Percentiles rank a stretch among this genome's conserved stretches.
These are phyloP conservation scores for Sporothrix inflata DNA, from an alignment of 2,329 filamentous ascomycete genomes.

Conservation along the genomic window DNA sequence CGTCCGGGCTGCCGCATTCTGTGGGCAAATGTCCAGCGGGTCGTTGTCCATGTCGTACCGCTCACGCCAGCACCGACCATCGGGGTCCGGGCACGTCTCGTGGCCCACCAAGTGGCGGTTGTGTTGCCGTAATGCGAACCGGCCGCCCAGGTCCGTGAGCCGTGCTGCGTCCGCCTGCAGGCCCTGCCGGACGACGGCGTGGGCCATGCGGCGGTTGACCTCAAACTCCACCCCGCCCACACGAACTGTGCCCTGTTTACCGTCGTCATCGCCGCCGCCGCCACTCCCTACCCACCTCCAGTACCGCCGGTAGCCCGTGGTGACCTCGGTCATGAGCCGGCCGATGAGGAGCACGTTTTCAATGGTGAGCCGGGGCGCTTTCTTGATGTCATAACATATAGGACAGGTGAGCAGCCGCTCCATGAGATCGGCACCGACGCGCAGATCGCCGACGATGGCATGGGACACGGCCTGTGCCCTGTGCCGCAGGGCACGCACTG, in stretches of 20 bases:
- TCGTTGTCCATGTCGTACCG: conserved; percentile 28
- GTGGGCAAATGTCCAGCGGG: conserved; percentile 27
- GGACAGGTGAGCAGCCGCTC: conserved; percentile 20
- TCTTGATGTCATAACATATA: conserved; percentile 23
- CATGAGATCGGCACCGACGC: conserved; percentile 16
- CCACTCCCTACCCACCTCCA: conserved; percentile 19
- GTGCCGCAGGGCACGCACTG: conserved; percentile 7
- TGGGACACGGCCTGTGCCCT: background rate
- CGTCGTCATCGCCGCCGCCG: background rate
- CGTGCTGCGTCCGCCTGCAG: conserved; percentile 17
- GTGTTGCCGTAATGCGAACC: conserved; percentile 24
- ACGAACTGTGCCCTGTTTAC: background rate
- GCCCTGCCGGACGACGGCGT: conserved; percentile 3
- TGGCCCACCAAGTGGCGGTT: conserved; percentile 29
- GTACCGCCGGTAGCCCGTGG: conserved; percentile 22
- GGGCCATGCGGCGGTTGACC: conserved; percentile 2
- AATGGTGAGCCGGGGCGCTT: conserved; percentile 28
- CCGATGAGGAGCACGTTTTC: conserved; percentile 28
- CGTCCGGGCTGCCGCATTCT: conserved; percentile 22
- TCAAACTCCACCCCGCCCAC: background rate
- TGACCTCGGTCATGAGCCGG: conserved; percentile 24
- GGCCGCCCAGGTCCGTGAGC: conserved; percentile 21
- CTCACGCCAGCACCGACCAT: conserved; percentile 28
- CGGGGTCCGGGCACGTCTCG: conserved; percentile 23
- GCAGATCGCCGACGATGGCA: conserved; percentile 26